Evolutionary conservation across 2,329 filamentous ascomycete species (phyloP).

Genomic region (Emmonsiellopsis sp.): DNA sequence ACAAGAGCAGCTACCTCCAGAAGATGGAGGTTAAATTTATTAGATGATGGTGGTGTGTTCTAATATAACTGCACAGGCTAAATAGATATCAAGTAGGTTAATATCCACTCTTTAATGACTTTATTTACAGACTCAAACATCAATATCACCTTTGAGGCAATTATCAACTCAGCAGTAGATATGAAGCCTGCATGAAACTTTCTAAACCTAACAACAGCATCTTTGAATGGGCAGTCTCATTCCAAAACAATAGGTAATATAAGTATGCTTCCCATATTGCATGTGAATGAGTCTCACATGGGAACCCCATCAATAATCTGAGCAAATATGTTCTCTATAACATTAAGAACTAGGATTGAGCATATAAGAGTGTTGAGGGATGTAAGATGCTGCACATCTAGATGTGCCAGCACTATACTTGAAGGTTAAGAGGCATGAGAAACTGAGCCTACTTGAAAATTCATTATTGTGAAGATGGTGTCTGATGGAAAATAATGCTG

Average conservation of each 20-base stretch:
- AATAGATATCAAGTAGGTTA: not conserved
- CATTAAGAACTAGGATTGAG: not conserved
- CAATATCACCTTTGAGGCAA: not conserved
- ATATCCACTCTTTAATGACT: not conserved
- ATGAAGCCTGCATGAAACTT: not conserved
- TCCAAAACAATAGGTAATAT: not conserved
- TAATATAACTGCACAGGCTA: slow-evolving; percentile 5
- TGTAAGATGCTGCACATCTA: not conserved
- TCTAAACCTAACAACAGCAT: not conserved
- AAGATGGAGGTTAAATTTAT: slow-evolving; percentile 1
- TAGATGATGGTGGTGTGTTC: not conserved
- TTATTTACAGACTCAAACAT: not conserved
- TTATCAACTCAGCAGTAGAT: not conserved
- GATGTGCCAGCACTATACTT: not conserved
- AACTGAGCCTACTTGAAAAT: not conserved
- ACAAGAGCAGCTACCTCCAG: slow-evolving; percentile 5
- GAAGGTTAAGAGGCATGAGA: not conserved
- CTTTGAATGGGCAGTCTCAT: not conserved
- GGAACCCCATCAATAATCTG: slow-evolving; percentile 4
- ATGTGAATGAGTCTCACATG: not conserved
- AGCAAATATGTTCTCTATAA: not conserved
- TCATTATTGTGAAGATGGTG: not conserved
- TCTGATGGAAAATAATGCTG: not conserved
- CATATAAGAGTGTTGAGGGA: not conserved
- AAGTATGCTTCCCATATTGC: not conserved